Evolutionary conservation across 495 filamentous ascomycete species (phyloP).

Genomic region (Neurospora sp.): DNA sequence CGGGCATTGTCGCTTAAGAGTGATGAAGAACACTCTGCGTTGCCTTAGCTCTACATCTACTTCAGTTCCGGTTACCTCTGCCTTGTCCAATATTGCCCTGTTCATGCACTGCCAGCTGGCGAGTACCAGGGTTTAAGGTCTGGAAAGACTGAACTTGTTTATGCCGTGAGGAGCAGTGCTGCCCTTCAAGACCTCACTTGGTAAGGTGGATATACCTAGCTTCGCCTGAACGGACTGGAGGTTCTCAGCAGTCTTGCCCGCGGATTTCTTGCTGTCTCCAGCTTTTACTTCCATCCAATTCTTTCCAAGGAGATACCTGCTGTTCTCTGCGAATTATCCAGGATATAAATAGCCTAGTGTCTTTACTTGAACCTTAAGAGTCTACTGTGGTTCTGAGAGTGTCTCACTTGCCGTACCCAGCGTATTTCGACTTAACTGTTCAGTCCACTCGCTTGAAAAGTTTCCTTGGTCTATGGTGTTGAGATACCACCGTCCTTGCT

Average conservation of each 20-base stretch:
- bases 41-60: not conserved
- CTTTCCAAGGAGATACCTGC: not conserved
- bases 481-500: not conserved
- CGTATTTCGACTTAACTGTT: not conserved
- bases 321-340: not conserved
- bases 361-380: not conserved
- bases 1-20: no score
- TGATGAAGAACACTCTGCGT: not conserved
- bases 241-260: not conserved
- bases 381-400: not conserved
- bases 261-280: not conserved
- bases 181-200: not conserved
- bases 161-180: not conserved
- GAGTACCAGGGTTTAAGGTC: not conserved
- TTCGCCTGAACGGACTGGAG: not conserved
- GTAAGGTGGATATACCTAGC: not conserved
- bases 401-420: not conserved
- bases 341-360: not conserved
- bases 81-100: not conserved
- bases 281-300: not conserved
- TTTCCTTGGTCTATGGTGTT: rapidly evolving
- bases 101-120: not conserved
- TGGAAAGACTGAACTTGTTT: not conserved
- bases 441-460: not conserved
- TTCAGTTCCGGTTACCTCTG: not conserved